Base-by-base conservation (phyloP, 192 early-diverging fungal species). In the Mycoemilia scoparia region DNA sequence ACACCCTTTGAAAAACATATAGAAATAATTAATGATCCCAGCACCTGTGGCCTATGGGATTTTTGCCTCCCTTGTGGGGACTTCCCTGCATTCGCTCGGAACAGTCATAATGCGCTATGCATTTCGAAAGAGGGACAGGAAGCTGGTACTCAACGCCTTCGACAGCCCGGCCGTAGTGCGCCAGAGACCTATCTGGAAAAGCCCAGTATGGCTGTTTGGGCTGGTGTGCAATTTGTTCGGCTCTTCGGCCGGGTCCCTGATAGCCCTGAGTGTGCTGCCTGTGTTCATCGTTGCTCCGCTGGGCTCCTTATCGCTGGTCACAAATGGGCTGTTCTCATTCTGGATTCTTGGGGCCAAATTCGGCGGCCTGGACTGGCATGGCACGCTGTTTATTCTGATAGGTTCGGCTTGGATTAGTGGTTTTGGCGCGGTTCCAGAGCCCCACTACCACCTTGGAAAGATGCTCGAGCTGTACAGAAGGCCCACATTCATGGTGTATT, bases 381-480 rank as follows among this genome's bases (percentile, higher is more conserved):
- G 77, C 21, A 83, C 79, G 4, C 24, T 73, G 31, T 39, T 79
- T 16, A 77, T 79, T 34, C 36, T 72, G 2, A 29, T 74, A 29
- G 79, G 79, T 8, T 70, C 75, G 19, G 43, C 69, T 21, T 54
- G 73, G 22, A 69, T 83, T 26, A 76, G 71, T 14, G 34, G 69
- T 13, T 83, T 83, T 63, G 80, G 80, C 18, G 70, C 77, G 2
- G 71, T 83, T 18, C 69, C 71, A n/a, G 76, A 76, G 50, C 76
- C 77, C 4, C 64, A 56, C 26, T 70, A 79, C 30, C 69, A 66
- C 15, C 65, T 83, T 17, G 61, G 67, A 22, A 67, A 78, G 32
- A 45, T 83, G 31, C 66, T 83, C 15, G 39, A 42, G 31, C 46
- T 83, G 22, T 83, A 72, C 34, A 66, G 56, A 31, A 66, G 74